These are phyloP conservation scores for Ceriops zippeliana DNA, from an alignment of 345 rosid species.

Conservation along the genomic window DNA sequence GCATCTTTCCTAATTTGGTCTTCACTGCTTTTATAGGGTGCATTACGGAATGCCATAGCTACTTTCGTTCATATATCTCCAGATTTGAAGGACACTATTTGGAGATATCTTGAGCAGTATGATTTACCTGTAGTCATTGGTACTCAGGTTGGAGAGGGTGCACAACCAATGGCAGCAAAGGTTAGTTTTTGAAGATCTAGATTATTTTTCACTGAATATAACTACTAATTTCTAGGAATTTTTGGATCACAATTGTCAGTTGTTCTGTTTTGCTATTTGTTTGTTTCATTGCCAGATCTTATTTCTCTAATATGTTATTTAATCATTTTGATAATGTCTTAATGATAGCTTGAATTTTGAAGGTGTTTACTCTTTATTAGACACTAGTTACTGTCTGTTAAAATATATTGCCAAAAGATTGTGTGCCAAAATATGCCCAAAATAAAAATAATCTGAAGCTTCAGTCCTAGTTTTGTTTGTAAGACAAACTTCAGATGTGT, in stretches of 20 bases:
- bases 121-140: conserved; percentile 93
- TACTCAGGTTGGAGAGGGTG: conserved; percentile 42
- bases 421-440: too few relatives aligned
- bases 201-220: not conserved
- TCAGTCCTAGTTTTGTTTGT: too few relatives aligned
- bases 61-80: conserved; percentile 76
- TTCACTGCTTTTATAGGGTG: conserved; percentile 56
- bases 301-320: not conserved
- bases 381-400: too few relatives aligned
- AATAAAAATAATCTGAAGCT: too few relatives aligned
- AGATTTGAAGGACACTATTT: conserved; percentile 61
- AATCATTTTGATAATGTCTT: too few relatives aligned
- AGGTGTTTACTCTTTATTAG: too few relatives aligned
- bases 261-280: not conserved
- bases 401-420: too few relatives aligned
- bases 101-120: conserved; percentile 90
- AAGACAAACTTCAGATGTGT: too few relatives aligned
- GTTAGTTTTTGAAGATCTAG: conserved; percentile 26
- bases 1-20: conserved; percentile 7
- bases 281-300: not conserved
- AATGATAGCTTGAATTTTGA: too few relatives aligned
- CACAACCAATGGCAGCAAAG: conserved; percentile 56
- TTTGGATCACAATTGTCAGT: not conserved
- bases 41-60: conserved; percentile 76
- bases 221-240: not conserved